phyloP scores from a whole-genome alignment of 2,329 filamentous ascomycete genomes.

The Fusarium protoensiforme region DNA sequence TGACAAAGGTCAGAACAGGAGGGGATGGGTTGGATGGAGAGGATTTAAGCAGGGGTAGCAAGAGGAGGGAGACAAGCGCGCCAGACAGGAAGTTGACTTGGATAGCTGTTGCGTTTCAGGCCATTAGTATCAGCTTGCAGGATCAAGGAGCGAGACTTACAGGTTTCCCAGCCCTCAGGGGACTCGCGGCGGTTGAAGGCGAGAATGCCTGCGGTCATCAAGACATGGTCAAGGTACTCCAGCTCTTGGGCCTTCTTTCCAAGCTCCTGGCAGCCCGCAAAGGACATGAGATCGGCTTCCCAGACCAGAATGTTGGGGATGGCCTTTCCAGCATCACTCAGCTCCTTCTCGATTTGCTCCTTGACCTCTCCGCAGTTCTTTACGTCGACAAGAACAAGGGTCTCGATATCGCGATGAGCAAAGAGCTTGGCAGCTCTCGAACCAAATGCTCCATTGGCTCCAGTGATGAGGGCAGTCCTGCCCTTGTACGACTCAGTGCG shows the following conservation, averaged over 20 bases:
- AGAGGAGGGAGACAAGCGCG: slow-evolving; percentile 47
- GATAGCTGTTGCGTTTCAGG: slow-evolving; percentile 39
- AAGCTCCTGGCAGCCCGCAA: slow-evolving; percentile 47
- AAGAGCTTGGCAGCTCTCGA: slow-evolving; percentile 51
- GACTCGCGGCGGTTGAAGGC: slow-evolving; percentile 50
- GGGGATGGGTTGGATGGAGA: slow-evolving; percentile 46
- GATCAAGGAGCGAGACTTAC: slow-evolving; percentile 31
- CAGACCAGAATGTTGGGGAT: slow-evolving; percentile 49
- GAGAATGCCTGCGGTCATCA: slow-evolving; percentile 52
- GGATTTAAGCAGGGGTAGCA: slow-evolving; percentile 48
- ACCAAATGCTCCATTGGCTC: slow-evolving; percentile 51
- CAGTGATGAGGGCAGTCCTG: slow-evolving; percentile 50
- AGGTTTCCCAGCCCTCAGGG: slow-evolving; percentile 53
- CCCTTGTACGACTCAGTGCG: slow-evolving; percentile 50
- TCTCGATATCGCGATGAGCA: slow-evolving; percentile 47
- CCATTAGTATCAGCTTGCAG: background rate
- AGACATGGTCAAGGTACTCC: slow-evolving; percentile 48
- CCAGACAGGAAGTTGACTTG: slow-evolving; percentile 52
- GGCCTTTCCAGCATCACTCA: slow-evolving; percentile 37
- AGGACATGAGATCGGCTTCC: slow-evolving; percentile 52
- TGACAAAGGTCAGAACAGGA: slow-evolving; percentile 52
- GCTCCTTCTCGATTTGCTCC: slow-evolving; percentile 47
- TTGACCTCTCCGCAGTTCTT: slow-evolving; percentile 47
- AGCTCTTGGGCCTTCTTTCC: slow-evolving; percentile 43
- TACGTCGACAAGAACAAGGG: slow-evolving; percentile 51